These are phyloP conservation scores for Moesziomyces parantarcticus DNA, from an alignment of 1,284 basidiomycete species.

Conservation along the genomic window DNA sequence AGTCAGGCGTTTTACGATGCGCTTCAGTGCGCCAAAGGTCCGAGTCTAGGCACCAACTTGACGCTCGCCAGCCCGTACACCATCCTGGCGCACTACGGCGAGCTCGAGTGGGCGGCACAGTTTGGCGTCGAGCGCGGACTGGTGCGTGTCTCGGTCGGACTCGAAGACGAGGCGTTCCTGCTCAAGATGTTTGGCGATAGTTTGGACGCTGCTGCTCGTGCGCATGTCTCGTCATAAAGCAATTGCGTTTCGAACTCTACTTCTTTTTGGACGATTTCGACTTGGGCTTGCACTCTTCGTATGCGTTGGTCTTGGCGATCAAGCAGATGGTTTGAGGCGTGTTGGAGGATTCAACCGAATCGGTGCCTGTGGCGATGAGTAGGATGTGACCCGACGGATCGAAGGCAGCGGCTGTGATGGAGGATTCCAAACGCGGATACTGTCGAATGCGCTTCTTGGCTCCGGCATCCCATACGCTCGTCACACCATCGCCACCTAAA, in stretches of 20 bases:
- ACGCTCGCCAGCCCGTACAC: constrained; percentile 93
- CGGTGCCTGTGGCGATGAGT: constrained; percentile 57
- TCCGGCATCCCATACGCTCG: constrained; percentile 95
- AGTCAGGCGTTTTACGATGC: constrained; percentile 87
- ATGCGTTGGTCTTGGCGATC: constrained; percentile 36
- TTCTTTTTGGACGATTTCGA: constrained; percentile 14
- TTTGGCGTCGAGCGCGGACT: constrained; percentile 87
- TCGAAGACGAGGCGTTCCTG: constrained; percentile 80
- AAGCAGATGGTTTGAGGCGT: constrained; percentile 25
- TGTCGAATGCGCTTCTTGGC: constrained; percentile 93
- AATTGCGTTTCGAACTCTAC: background rate
- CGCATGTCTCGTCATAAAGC: constrained; percentile 8
- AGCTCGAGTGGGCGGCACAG: constrained; percentile 89
- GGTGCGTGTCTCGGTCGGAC: constrained; percentile 88
- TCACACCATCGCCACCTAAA: constrained; percentile 88
- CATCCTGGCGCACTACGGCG: constrained; percentile 89
- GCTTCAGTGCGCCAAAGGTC: constrained; percentile 86
- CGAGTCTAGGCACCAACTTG: constrained; percentile 94
- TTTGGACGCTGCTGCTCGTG: constrained; percentile 74
- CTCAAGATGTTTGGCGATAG: constrained; percentile 76
- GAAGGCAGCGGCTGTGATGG: constrained; percentile 56
- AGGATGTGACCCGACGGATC: constrained; percentile 51
- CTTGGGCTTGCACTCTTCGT: constrained; percentile 60
- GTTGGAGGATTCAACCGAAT: constrained; percentile 40
- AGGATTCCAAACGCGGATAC: constrained; percentile 72